Evolutionary conservation across 331 rosid genomes (phyloP).

Genomic region (Pyrus hybrid): DNA sequence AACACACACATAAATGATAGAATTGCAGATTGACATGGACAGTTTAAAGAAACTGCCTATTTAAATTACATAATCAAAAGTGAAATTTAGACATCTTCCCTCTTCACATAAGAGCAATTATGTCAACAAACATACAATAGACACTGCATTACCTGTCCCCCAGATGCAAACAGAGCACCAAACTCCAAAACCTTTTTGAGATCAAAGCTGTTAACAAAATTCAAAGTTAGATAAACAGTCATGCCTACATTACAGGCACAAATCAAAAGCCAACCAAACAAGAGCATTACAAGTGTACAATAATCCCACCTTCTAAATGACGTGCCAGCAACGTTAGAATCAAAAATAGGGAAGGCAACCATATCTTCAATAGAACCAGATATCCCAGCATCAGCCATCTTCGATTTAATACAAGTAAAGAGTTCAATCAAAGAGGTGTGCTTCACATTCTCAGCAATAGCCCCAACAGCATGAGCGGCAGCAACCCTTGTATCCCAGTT

Average conservation of each 20-base stretch:
- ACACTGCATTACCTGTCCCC: constrained; percentile 68
- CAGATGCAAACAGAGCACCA: constrained; percentile 89
- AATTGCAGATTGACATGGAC: background rate
- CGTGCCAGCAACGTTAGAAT: constrained; percentile 46
- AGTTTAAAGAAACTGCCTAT: background rate
- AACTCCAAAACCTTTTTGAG: constrained; percentile 88
- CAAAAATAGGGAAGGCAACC: constrained; percentile 57
- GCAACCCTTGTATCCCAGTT: constrained; percentile 98
- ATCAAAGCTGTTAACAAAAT: constrained; percentile 58
- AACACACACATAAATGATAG: background rate
- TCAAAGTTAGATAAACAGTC: background rate
- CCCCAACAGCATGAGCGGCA: constrained; percentile 95
- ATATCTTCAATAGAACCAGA: constrained; percentile 50
- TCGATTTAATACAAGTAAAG: constrained; percentile 42
- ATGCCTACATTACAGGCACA: background rate
- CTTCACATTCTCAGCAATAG: constrained; percentile 88
- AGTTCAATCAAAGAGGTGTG: constrained; percentile 65
- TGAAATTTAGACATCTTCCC: background rate
- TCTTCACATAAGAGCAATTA: background rate
- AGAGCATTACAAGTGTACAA: background rate
- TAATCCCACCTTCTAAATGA: constrained; percentile 62
- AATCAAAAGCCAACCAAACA: background rate
- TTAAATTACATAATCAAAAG: background rate
- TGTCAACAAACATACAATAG: background rate
- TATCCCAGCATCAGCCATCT: constrained; percentile 68